Percentiles rank a stretch among this genome's conserved stretches.
These are phyloP conservation scores for Cyberlindnera xylosilytica DNA, from an alignment of 805 yeast species.

Conservation along the genomic window DNA sequence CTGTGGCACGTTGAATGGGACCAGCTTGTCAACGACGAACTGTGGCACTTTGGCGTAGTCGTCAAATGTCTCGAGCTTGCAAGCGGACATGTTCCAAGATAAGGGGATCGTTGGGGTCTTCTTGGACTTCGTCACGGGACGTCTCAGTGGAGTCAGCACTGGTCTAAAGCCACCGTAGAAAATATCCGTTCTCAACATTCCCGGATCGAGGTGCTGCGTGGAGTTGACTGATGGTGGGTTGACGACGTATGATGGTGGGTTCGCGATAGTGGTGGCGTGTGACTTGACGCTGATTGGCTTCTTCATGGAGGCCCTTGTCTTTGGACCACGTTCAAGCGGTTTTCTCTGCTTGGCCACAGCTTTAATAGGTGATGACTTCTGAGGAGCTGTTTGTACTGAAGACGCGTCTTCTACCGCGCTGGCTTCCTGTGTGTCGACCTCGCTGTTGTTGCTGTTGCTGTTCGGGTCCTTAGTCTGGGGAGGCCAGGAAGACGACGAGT, in stretches of 20 bases:
- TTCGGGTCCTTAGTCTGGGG: conserved; percentile 11
- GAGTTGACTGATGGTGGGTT: conserved; percentile 24
- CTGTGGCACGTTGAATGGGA: conserved; percentile 23
- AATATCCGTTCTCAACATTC: conserved; percentile 20
- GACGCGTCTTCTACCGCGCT: conserved; percentile 3
- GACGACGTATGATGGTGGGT: not conserved
- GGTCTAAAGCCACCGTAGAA: conserved; percentile 27
- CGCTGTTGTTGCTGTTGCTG: conserved; percentile 8
- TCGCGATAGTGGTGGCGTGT: conserved; percentile 5
- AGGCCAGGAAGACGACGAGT: conserved; percentile 20
- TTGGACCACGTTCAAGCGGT: not conserved
- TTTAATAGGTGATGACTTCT: conserved; percentile 4
- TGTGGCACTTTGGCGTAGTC: conserved; percentile 26
- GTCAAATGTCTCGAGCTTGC: conserved; percentile 24
- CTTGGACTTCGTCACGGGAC: conserved; percentile 18
- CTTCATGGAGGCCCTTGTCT: conserved; percentile 5
- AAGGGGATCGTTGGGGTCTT: conserved; percentile 23
- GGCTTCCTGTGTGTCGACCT: conserved; percentile 4
- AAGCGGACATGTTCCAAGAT: conserved; percentile 27
- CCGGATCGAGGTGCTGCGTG: conserved; percentile 24
- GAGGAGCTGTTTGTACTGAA: not conserved
- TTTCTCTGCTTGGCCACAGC: not conserved
- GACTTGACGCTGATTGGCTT: conserved; percentile 13
- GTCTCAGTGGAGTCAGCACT: conserved; percentile 22
- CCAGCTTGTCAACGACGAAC: conserved; percentile 25